Percentiles rank a stretch among this genome's conserved stretches.
phyloP scores from a whole-genome alignment of 1,284 basidiomycete species.

The Anthracocystis setariae region DNA sequence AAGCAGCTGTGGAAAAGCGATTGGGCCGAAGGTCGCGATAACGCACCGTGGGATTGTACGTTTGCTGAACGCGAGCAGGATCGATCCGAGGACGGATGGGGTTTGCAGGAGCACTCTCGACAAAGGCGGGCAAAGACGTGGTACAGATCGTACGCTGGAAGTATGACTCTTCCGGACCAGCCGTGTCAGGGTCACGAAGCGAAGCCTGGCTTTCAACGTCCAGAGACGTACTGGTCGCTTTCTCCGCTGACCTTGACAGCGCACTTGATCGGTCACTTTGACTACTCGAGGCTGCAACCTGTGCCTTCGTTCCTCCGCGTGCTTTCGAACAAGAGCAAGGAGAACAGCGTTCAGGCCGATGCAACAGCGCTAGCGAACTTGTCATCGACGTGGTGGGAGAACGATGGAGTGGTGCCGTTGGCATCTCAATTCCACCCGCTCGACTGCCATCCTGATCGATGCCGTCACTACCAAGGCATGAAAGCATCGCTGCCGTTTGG shows the following conservation, averaged over 20 bases:
- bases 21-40: conserved; percentile 51
- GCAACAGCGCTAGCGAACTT: background rate
- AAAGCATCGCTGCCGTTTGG: conserved; percentile 13
- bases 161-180: conserved; percentile 29
- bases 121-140: conserved; percentile 25
- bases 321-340: background rate
- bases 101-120: background rate
- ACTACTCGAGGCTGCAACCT: conserved; percentile 27
- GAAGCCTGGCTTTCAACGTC: conserved; percentile 15
- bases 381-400: conserved; percentile 35
- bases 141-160: conserved; percentile 46
- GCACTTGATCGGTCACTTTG: conserved; percentile 30
- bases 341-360: background rate
- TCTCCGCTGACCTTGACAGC: conserved; percentile 35
- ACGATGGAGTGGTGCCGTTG: conserved; percentile 54
- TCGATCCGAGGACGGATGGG: conserved; percentile 20
- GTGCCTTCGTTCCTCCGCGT: conserved; percentile 8
- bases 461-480: conserved; percentile 35
- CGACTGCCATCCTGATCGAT: conserved; percentile 19
- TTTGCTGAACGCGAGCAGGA: conserved; percentile 34
- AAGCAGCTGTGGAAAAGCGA: conserved; percentile 43
- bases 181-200: background rate
- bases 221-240: conserved; percentile 29
- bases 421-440: conserved; percentile 53
- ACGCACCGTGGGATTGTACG: conserved; percentile 57